These are phyloP conservation scores for Gloeostereum incarnatum DNA, from an alignment of 768 basidiomycete species.

Conservation along the genomic window DNA sequence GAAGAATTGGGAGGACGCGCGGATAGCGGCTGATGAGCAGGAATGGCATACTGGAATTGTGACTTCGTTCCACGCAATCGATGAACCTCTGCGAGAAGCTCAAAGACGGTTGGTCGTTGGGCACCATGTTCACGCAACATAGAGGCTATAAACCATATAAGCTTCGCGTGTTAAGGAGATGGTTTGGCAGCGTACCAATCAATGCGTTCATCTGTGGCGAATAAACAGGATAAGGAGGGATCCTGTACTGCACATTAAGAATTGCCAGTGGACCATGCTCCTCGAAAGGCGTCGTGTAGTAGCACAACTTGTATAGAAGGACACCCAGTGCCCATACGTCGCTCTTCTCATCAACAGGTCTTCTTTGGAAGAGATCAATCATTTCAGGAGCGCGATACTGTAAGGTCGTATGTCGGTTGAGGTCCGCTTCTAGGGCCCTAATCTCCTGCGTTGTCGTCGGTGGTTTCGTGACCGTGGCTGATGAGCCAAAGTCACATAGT, in stretches of 20 bases:
- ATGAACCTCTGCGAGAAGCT: slow-evolving; percentile 78
- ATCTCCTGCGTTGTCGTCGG: slow-evolving; percentile 80
- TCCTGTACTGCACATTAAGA: slow-evolving; percentile 91
- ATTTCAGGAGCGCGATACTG: slow-evolving; percentile 99
- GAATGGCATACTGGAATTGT: slow-evolving; percentile 58
- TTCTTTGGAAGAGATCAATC: slow-evolving; percentile 81
- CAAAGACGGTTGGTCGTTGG: slow-evolving; percentile 82
- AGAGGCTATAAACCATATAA: slow-evolving; percentile 41
- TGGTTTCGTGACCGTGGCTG: slow-evolving; percentile 65
- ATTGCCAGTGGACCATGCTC: slow-evolving; percentile 96
- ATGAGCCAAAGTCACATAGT: slow-evolving; percentile 96
- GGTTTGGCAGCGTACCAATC: slow-evolving; percentile 50
- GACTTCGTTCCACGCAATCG: slow-evolving; percentile 82
- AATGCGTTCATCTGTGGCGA: slow-evolving; percentile 74
- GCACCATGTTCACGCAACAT: slow-evolving; percentile 91
- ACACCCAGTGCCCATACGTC: slow-evolving; percentile 99
- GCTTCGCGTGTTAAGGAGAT: slow-evolving; percentile 2
- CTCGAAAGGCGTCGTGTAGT: slow-evolving; percentile 99
- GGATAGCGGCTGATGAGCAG: slow-evolving; percentile 35
- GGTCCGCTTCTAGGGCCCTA: slow-evolving; percentile 78
- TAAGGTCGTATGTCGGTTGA: slow-evolving; percentile 91
- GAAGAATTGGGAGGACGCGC: slow-evolving; percentile 22
- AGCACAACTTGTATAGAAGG: slow-evolving; percentile 95
- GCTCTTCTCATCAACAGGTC: slow-evolving; percentile 87
- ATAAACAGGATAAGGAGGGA: slow-evolving; percentile 83